phyloP scores from a whole-genome alignment of 768 basidiomycete species.

The Leccinum olivaceopallidum region DNA sequence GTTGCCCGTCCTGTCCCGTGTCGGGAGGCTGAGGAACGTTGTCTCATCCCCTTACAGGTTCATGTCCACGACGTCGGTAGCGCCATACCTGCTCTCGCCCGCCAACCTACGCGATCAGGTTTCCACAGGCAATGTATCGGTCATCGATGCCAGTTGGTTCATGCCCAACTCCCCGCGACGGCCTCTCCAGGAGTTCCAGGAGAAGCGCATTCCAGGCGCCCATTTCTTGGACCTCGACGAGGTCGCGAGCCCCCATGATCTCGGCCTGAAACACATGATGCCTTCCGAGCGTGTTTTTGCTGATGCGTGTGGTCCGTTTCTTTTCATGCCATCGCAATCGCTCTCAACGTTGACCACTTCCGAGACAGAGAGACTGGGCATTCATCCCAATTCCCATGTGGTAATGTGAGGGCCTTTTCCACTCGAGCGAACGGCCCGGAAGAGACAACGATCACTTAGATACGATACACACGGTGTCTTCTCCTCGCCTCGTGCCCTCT shows the following conservation, averaged over 20 bases:
- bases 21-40: slow-evolving; percentile 7
- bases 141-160: slow-evolving; percentile 87
- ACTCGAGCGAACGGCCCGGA: slow-evolving; percentile 2
- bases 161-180: slow-evolving; percentile 87
- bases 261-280: slow-evolving; percentile 95
- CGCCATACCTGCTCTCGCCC: slow-evolving; percentile 56
- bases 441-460: slow-evolving; percentile 37
- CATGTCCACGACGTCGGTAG: slow-evolving; percentile 40
- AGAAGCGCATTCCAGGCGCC: slow-evolving; percentile 68
- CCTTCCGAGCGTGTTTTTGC: slow-evolving; percentile 72
- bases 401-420: slow-evolving; percentile 57
- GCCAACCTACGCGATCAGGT: slow-evolving; percentile 42
- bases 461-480: slow-evolving; percentile 93
- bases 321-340: slow-evolving; percentile 2
- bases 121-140: slow-evolving; percentile 33
- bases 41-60: slow-evolving; percentile 18
- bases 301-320: slow-evolving; percentile 69
- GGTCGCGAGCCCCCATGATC: slow-evolving; percentile 68
- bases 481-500: slow-evolving; percentile 88
- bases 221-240: slow-evolving; percentile 80
- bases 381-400: slow-evolving; percentile 74
- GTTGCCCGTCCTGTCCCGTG: slow-evolving; percentile 9
- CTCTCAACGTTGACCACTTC: slow-evolving; percentile 10
- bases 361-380: slow-evolving; percentile 65
- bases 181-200: slow-evolving; percentile 64